These are phyloP conservation scores for Globisporangium barbulae DNA, from an alignment of 352 stramenopile species.

Conservation along the genomic window DNA sequence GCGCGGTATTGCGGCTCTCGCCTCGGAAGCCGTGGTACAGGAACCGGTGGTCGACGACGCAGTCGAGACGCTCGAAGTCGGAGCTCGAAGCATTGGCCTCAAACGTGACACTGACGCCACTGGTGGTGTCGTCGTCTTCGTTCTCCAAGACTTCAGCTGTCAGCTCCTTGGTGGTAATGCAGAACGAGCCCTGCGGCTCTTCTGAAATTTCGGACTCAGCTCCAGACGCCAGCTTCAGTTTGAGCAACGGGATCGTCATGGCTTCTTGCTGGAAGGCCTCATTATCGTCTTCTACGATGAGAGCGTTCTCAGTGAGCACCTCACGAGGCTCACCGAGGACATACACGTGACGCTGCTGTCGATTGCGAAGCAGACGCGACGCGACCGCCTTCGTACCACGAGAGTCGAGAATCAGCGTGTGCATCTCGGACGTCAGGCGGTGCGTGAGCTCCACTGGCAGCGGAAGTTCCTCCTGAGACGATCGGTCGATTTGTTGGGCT, in stretches of 20 bases:
- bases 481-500: not conserved
- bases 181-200: conserved; percentile 1
- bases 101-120: conserved; percentile 9
- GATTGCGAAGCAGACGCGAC: conserved; percentile 21
- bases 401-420: conserved; percentile 29
- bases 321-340: conserved; percentile 16
- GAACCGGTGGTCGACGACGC: conserved; percentile 45
- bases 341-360: conserved; percentile 30
- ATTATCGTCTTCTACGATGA: no score
- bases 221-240: not conserved
- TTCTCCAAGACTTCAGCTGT: not conserved
- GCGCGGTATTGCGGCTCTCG: conserved; percentile 36
- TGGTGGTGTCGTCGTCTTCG: conserved; percentile 8
- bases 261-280: not conserved
- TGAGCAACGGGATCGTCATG: conserved; percentile 7
- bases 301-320: not conserved
- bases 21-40: conserved; percentile 46
- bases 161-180: conserved; percentile 1
- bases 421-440: conserved; percentile 18
- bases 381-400: conserved; percentile 16
- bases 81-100: conserved; percentile 14
- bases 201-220: not conserved
- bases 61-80: conserved; percentile 24
- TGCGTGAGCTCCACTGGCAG: conserved; percentile 4
- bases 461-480: not conserved